Evolutionary conservation across 306 rosid species (phyloP), one percentile per base, ranked within the genome.

Genomic region (Castanea sativa): DNA sequence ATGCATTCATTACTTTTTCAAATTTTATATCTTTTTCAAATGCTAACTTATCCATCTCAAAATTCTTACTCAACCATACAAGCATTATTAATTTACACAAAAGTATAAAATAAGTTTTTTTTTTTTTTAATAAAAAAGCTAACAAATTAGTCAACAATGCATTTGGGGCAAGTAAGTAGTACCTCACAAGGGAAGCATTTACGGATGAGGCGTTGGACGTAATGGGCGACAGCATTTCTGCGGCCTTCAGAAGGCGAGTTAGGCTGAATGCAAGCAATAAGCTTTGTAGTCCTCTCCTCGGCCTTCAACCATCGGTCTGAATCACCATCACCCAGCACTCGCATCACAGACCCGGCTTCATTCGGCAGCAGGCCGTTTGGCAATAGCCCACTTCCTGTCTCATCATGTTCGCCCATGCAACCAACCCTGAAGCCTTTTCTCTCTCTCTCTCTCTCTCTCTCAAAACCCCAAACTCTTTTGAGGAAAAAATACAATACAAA

Each of bases 401-500:
- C 93, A 82, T 96, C 99, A 89, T 86, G 94, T 83, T 93, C 94
- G 78, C 97, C 99, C 99, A 96, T 96, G 88, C 97, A 90, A 87
- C 78, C 97, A 41, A 41, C 45, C 12, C 45, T 41, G 8, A 41
- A 41, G 45, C 45, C 43, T 35, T 35, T 6, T 35, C 1, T 35
- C 1, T 5, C 4, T 38, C 2, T 30, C 4, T 4, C 5, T 35
- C 8, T 35, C 41, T 35, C 10, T 38, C 45, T 8, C 45, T 38
- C 45, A 38, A 38, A 38, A 8, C 45, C 45, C 11, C 45, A 8
- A 8, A 41, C 11, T 41, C 27, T 41, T 41, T 41, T 41, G 11
- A 41, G 45, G 45, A 41, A 41, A 41, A 41, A 41, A 41, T 41
- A 41, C 45, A 41, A 41, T 41, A 41, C 45, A 41, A 41, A 41